These are phyloP conservation scores for Cicer cuneatum DNA, from an alignment of 306 rosid genomes.

Conservation along the genomic window DNA sequence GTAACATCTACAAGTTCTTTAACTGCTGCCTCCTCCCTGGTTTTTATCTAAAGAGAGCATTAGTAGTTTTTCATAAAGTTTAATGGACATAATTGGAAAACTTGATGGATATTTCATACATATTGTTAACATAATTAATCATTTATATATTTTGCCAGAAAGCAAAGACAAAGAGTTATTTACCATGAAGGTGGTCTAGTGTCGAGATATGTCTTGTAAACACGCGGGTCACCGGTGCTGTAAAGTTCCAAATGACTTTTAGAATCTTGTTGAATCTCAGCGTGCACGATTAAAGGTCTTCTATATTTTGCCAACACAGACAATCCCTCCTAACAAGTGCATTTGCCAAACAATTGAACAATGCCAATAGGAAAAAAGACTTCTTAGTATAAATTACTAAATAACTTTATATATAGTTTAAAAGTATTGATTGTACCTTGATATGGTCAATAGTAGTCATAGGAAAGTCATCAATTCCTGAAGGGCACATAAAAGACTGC, in stretches of 20 bases:
- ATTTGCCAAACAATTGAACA: conserved; percentile 43
- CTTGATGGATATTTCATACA: conserved; percentile 15
- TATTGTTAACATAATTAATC: neutral
- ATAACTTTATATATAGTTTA: neutral
- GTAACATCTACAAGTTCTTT: conserved; percentile 73
- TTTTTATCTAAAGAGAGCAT: conserved; percentile 37
- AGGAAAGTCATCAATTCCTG: conserved; percentile 93
- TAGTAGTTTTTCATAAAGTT: conserved; percentile 14
- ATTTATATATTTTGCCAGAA: conserved; percentile 20
- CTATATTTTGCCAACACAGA: conserved; percentile 79
- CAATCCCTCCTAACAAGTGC: conserved; percentile 74
- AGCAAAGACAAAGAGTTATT: conserved; percentile 43
- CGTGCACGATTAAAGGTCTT: conserved; percentile 87
- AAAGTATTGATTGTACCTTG: conserved; percentile 60
- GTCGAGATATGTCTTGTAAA: conserved; percentile 75
- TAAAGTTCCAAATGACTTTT: conserved; percentile 49
- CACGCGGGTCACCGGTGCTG: conserved; percentile 55
- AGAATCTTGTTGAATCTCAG: conserved; percentile 71
- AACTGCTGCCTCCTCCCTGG: conserved; percentile 94
- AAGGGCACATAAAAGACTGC: conserved; percentile 98
- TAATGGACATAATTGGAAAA: conserved; percentile 20
- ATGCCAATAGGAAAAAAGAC: conserved; percentile 37
- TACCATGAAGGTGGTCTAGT: conserved; percentile 91
- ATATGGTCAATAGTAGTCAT: conserved; percentile 84
- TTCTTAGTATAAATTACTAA: conserved; percentile 28